Evolutionary conservation across 495 filamentous ascomycete genomes (phyloP), one percentile per base, ranked within the genome.

Genomic region (Cetradonia linearis): DNA sequence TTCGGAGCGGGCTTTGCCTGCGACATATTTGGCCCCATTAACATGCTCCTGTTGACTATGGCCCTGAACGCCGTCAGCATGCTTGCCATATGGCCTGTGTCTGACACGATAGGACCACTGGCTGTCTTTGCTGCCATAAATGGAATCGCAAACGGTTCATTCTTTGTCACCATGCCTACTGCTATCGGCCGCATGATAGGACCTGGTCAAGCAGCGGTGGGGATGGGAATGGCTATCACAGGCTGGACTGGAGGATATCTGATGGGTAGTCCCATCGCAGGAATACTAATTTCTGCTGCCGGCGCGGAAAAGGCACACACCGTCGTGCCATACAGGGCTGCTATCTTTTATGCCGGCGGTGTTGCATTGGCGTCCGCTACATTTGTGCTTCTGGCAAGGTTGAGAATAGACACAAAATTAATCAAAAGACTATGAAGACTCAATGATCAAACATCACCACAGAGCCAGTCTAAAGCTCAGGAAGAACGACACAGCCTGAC

Each of bases 101-200:
- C 79, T 20, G 74, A 68, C 31, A 76, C 74, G 0, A 67, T 82
- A 18, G 80, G 70, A 0, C 80, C 80, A 0, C 66, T 83, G 30
- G 61, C 78, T 16, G 69, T 74, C 0, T 83, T 84, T 59, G 77
- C 76, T 14, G 69, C 77, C 27, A 71, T 82, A 28, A 84, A 81
- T 60, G 80, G 81, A 2, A 70, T 76, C 56, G 72, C 78, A 1
- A 83, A 82, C 65, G 81, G 80, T 0, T 77, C 72, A 0, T 83
- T 83, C 69, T 84, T 84, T 62, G 77, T 77, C 5, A 81, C 78
- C 0, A 78, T 82, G 69, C 81, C 82, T 4, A 86, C 83, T 6
- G 81, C 80, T 9, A 77, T 83, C 1, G 78, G 78, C 1, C 78
- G 76, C 65, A 72, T 82, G 13, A 81, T 83, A 69, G 79, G 80